Evolutionary conservation across 1,284 basidiomycete species (phyloP), one percentile per base, ranked within the genome.

Genomic region (Rhodotorula mucilaginosa): DNA sequence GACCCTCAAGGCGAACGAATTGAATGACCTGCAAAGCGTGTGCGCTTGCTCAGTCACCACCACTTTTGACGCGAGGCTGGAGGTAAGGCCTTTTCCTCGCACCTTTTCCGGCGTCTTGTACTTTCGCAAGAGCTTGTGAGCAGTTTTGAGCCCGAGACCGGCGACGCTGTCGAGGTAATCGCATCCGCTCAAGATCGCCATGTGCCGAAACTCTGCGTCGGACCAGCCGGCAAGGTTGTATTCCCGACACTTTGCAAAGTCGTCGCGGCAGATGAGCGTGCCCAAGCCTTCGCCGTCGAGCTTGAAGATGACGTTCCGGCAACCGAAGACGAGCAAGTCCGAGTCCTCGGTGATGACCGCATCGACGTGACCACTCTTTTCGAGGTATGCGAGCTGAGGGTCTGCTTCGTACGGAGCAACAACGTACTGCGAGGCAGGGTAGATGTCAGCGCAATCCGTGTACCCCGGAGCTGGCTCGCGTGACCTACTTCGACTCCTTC

Each of bases 381-480:
- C 97, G 61, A 99, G 85, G 82, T 90, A 98, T 66, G 93, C 91
- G 70, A 99, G 87, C 81, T 99, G 97, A 0, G 97, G 94, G 80
- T 99, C 97, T 0, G 97, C 97, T 84, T 99, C 97, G 81, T 99
- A 99, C 0, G 97, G 97, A 7, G 97, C 97, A 8, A 99, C 97
- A 39, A 99, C 85, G 80, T 97, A 98, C 34, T 86, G 67, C 12
- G 21, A 15, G 13, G 31, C n/a, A 8, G 2, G 19, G 1, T 1
- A 1, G 52, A 29, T 3, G 49, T 52, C 31, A 63, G 65, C 16
- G 23, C 21, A 0, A 13, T n/a, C 10, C 21, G 46, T 3, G 31
- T 29, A 21, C 10, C 6, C 15, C 12, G 1, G 13, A 26, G 39
- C 23, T 34, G 47, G 49, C 18, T 51, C 19, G 49, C 49, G 19